Conservation (phyloP, 208 protist genomes). For the Crithidia fasciculata region DNA sequence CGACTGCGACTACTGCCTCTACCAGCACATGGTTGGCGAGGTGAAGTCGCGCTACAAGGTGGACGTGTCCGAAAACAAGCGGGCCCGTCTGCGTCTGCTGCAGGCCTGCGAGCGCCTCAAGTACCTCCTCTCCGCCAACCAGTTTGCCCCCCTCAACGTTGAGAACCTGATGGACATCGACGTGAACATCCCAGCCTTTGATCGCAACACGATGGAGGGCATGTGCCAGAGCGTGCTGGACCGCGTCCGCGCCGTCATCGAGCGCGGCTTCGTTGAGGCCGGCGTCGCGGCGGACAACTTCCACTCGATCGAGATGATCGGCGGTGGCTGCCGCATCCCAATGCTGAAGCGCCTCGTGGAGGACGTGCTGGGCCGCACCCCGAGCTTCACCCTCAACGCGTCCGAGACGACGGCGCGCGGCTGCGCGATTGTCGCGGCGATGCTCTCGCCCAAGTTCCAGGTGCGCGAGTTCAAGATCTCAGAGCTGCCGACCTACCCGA, state of each 20-base stretch:
- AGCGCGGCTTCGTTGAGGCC: slow-evolving; percentile 61
- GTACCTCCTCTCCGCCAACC: slow-evolving; percentile 91
- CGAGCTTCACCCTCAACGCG: slow-evolving; percentile 90
- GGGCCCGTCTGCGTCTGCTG: slow-evolving; percentile 80
- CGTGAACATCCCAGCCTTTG: slow-evolving; percentile 82
- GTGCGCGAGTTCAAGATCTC: slow-evolving; percentile 86
- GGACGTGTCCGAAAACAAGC: slow-evolving; percentile 85
- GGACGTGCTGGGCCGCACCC: slow-evolving; percentile 60
- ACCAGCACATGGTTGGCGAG: slow-evolving; percentile 74
- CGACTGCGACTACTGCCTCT: slow-evolving; percentile 86
- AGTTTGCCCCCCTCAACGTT: slow-evolving; percentile 78
- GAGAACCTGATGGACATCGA: slow-evolving; percentile 95
- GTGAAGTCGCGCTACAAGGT: slow-evolving; percentile 90
- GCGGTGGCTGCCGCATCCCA: slow-evolving; percentile 91
- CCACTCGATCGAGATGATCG: slow-evolving; percentile 92
- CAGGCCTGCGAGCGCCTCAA: slow-evolving; percentile 90
- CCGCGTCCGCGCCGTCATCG: slow-evolving; percentile 59
- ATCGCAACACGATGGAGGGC: slow-evolving; percentile 77
- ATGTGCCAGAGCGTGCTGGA: slow-evolving; percentile 53
- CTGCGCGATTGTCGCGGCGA: slow-evolving; percentile 83
- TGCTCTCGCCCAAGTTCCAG: slow-evolving; percentile 92
- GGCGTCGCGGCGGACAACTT: slow-evolving; percentile 51
- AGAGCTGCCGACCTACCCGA: slow-evolving; percentile 78
- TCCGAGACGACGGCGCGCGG: slow-evolving; percentile 89
- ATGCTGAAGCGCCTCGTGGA: slow-evolving; percentile 80